Evolutionary conservation across 805 yeast genomes (phyloP), one percentile per base, ranked within the genome.

Genomic region (Metschnikowia arizonensis): DNA sequence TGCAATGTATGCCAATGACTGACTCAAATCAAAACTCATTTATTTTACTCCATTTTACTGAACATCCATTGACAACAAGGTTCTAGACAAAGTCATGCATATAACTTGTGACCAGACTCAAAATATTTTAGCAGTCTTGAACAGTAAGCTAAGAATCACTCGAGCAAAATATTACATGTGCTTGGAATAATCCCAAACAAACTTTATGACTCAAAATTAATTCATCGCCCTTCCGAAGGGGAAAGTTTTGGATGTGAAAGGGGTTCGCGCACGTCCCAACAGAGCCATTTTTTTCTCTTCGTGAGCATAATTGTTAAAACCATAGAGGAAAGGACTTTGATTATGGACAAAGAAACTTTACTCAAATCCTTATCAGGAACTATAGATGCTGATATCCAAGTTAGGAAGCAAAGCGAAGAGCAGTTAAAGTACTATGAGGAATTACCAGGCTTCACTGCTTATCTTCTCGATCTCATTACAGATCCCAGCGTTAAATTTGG

Each of bases 361-460:
- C 63, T 80, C 48, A 59, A 64, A 39, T 72, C 80, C 29, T 69
- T 80, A 47, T 71, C 76, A 28, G 79, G 79, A 25, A 78, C 84
- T 1, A 63, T 80, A 56, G 80, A 78, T 50, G 73, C 81, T 31
- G 69, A 75, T 50, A 68, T 72, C 23, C 69, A 66, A 45, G 55
- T 68, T 12, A 71, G 83, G 57, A 77, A 77, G 55, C 70, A 71
- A 28, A 78, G 83, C 14, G 85, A 81, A 60, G 61, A 61, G 25
- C 77, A 77, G 54, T 65, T 80, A 48, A 65, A 64, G 30, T 72
- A 68, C 33, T 76, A 66, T 49, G 84, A 79, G 57, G 74, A 73
- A 49, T 78, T 76, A 49, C 73, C 77, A 1, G 85, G 85, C 3
- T 79, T 80, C 60, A 76, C 83, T 1, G 66, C 73, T 11, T 78